Evolutionary conservation across 1,284 basidiomycete genomes (phyloP).

Genomic region (Uromyces viciae-fabae): DNA sequence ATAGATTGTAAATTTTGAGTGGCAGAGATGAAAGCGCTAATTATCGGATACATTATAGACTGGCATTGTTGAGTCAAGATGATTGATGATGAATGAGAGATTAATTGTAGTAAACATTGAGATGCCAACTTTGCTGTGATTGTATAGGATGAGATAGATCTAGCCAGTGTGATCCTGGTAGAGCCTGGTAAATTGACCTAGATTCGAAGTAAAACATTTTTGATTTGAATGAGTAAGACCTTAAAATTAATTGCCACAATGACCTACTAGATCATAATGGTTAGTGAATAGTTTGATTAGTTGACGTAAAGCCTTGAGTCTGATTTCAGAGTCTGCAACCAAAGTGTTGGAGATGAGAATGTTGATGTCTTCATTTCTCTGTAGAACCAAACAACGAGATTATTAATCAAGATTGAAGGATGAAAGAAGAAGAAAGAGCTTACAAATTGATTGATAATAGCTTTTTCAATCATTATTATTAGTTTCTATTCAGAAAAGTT

Average conservation of each 20-base stretch:
- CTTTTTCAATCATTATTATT: too few species aligned
- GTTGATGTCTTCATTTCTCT: too few species aligned
- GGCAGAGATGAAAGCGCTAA: background rate
- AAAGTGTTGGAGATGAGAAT: background rate
- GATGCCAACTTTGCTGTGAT: conserved; percentile 18
- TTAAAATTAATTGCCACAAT: background rate
- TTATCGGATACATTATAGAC: conserved; percentile 23
- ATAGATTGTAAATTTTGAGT: background rate
- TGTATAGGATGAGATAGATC: conserved; percentile 16
- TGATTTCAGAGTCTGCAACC: background rate
- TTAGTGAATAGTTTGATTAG: background rate
- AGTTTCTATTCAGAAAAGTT: too few species aligned
- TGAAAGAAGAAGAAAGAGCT: too few species aligned
- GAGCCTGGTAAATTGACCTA: background rate
- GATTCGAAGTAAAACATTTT: background rate
- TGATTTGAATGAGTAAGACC: background rate
- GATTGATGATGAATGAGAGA: conserved; percentile 33
- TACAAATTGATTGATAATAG: too few species aligned
- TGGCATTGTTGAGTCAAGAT: conserved; percentile 16
- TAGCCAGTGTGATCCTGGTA: background rate
- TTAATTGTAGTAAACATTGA: conserved; percentile 32
- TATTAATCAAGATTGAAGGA: too few species aligned
- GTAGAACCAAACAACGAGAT: too few species aligned
- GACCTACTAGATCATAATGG: background rate
- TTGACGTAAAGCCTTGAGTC: conserved; percentile 8